phyloP scores from a whole-genome alignment of 805 yeast genomes.

The Kazachstania taianensis region DNA sequence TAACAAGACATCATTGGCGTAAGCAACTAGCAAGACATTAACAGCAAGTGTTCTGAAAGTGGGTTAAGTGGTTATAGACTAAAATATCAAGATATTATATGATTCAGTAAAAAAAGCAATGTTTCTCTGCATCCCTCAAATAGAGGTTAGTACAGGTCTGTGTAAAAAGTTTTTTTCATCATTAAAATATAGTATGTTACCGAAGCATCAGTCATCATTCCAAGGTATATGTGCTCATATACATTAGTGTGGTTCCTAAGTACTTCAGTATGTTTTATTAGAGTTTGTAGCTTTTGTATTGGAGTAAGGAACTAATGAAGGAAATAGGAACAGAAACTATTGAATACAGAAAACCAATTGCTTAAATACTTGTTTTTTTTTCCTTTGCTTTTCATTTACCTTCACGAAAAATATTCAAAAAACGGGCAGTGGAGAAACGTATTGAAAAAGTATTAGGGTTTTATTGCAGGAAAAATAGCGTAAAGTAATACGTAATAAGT shows the following conservation, averaged over 20 bases:
- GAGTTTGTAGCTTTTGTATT: not conserved
- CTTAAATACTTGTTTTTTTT: not conserved
- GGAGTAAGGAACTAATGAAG: not conserved
- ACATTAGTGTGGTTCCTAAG: not conserved
- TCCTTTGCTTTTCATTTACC: too few species aligned
- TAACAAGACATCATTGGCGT: too few species aligned
- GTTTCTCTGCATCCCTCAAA: conserved; percentile 39
- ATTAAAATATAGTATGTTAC: conserved; percentile 7
- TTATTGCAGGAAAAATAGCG: not conserved
- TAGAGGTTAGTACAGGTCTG: conserved; percentile 33
- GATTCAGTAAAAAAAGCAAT: conserved; percentile 36
- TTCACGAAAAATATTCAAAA: not conserved
- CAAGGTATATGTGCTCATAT: conserved; percentile 1
- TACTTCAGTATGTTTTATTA: not conserved
- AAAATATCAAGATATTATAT: not conserved
- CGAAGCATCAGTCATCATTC: not conserved
- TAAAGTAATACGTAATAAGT: too few species aligned
- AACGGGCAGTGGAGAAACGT: not conserved
- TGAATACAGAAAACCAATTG: not conserved
- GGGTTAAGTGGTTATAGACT: not conserved
- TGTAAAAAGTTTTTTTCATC: conserved; percentile 29
- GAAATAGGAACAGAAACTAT: not conserved
- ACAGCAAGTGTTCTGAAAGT: too few species aligned
- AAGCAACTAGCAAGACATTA: too few species aligned
- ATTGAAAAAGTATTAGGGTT: not conserved